These are phyloP conservation scores for Cercospora beticola DNA, from an alignment of 2,329 filamentous ascomycete genomes.

Conservation along the genomic window DNA sequence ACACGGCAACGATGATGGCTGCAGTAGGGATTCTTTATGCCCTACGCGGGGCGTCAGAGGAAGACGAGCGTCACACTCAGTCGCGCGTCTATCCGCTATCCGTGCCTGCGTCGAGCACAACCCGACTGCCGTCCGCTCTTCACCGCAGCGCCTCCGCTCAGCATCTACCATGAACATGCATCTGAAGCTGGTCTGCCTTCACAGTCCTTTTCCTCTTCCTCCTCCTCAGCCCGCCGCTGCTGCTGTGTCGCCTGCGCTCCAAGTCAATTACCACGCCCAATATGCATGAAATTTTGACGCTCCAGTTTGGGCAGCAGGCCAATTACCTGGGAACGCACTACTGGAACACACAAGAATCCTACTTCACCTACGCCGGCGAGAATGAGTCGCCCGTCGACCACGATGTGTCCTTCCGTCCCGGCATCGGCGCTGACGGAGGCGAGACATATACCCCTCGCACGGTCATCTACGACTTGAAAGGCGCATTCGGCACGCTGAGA, in stretches of 20 bases:
- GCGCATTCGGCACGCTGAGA: slow-evolving; percentile 82
- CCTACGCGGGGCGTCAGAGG: background rate
- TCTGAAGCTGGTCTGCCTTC: background rate
- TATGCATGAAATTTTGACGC: slow-evolving; percentile 94
- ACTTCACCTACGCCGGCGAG: slow-evolving; percentile 82
- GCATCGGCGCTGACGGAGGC: slow-evolving; percentile 75
- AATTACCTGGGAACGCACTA: slow-evolving; percentile 96
- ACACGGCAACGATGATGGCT: background rate
- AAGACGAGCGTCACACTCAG: background rate
- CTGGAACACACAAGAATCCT: slow-evolving; percentile 98
- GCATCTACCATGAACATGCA: background rate
- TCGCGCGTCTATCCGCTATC: background rate
- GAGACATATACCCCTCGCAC: slow-evolving; percentile 93
- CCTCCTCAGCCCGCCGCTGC: background rate
- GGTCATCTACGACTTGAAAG: slow-evolving; percentile 92
- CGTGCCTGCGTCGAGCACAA: background rate
- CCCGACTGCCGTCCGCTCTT: background rate
- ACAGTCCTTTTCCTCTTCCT: background rate
- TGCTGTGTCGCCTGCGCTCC: background rate
- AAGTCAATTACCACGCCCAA: background rate
- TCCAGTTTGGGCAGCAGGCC: slow-evolving; percentile 88
- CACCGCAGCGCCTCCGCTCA: background rate
- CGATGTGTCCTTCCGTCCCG: slow-evolving; percentile 84
- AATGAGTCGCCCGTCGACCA: slow-evolving; percentile 70
- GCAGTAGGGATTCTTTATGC: background rate